phyloP scores from a whole-genome alignment of 192 early-diverging fungal genomes.

The Gryganskiella cystojenkinii region DNA sequence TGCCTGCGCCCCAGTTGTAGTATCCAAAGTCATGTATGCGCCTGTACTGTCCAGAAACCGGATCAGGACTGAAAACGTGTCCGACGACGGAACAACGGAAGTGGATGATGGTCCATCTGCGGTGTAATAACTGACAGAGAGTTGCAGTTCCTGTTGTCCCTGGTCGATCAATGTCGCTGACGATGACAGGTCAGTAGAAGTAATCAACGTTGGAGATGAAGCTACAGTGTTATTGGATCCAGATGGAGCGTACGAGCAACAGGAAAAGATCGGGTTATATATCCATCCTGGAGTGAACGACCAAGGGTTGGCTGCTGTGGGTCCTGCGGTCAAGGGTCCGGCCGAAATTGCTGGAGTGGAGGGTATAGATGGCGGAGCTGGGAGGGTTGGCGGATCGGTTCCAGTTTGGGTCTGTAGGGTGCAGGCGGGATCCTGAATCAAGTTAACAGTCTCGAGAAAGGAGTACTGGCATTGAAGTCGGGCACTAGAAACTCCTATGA shows the following conservation, averaged over 20 bases:
- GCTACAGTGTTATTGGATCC: not conserved
- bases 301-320: constrained; percentile 23
- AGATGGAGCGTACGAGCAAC: constrained; percentile 21
- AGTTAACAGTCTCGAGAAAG: constrained; percentile 34
- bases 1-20: not conserved
- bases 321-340: constrained; percentile 22
- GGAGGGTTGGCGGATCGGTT: not conserved
- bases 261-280: constrained; percentile 43
- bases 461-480: constrained; percentile 43
- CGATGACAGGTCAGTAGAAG: constrained; percentile 22
- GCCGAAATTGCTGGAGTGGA: constrained; percentile 13
- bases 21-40: constrained; percentile 14
- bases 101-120: not conserved
- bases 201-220: constrained; percentile 25
- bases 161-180: constrained; percentile 25
- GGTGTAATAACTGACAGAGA: constrained; percentile 37
- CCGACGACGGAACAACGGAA: not conserved
- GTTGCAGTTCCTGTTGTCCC: constrained; percentile 37
- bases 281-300: constrained; percentile 44
- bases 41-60: constrained; percentile 35
- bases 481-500: constrained; percentile 39
- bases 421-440: constrained; percentile 41
- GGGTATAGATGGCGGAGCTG: constrained; percentile 27
- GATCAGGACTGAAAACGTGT: constrained; percentile 24
- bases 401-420: constrained; percentile 20